Conservation (phyloP, 2,329 filamentous ascomycete genomes). For the Rosellinia necatrix region DNA sequence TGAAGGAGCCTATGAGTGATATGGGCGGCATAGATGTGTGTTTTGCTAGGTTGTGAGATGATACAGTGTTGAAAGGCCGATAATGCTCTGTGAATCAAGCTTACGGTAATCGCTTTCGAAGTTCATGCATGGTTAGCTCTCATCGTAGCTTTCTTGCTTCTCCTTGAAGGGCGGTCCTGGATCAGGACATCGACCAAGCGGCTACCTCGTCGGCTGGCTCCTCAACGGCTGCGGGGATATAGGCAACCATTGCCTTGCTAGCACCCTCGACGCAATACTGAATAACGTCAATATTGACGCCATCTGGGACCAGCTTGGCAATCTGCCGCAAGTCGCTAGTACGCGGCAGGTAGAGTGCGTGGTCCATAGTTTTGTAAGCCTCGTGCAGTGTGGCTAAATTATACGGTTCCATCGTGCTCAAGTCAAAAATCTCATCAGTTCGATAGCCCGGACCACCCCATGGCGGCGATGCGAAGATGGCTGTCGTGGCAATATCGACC, state of each 20-base stretch:
- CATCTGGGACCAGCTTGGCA: conserved; percentile 57
- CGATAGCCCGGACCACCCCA: conserved; percentile 64
- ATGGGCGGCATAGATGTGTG: no score
- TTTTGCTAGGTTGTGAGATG: no score
- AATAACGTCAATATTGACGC: conserved; percentile 68
- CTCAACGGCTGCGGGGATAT: conserved; percentile 50
- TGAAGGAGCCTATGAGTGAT: no score
- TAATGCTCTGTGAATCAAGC: no score
- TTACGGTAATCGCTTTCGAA: no score
- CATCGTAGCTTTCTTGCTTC: not conserved
- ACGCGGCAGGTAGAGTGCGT: conserved; percentile 82
- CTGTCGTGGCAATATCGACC: conserved; percentile 48
- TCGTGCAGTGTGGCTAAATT: conserved; percentile 65
- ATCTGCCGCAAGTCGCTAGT: conserved; percentile 83
- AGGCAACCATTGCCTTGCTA: conserved; percentile 79
- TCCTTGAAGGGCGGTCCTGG: not conserved
- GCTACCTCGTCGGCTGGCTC: not conserved
- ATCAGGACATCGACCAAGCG: conserved; percentile 13
- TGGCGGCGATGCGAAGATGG: conserved; percentile 62
- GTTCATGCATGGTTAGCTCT: no score
- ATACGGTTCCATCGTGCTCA: conserved; percentile 89
- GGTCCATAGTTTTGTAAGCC: conserved; percentile 63
- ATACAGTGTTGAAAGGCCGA: no score
- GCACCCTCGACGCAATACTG: conserved; percentile 93
- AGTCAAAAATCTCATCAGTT: conserved; percentile 74